phyloP scores from a whole-genome alignment of 805 yeast genomes.

The Saturnispora quitensis region DNA sequence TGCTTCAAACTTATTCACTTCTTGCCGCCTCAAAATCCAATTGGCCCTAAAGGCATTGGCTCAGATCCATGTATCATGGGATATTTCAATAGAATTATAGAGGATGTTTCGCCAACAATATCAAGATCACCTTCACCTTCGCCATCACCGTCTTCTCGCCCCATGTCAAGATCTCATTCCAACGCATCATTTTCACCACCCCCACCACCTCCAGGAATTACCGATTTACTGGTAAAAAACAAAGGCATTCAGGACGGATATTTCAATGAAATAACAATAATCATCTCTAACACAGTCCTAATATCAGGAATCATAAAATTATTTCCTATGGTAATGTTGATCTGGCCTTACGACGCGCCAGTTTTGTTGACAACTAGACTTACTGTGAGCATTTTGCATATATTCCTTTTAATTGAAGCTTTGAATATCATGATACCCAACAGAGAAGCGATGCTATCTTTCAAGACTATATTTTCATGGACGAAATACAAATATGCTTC shows the following conservation, averaged over 20 bases:
- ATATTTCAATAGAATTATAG: not conserved
- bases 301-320: conserved; percentile 73
- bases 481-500: not conserved
- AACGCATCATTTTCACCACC: conserved; percentile 1
- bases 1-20: conserved; percentile 19
- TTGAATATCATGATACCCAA: conserved; percentile 24
- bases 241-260: not conserved
- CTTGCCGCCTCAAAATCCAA: conserved; percentile 3
- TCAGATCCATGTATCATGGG: conserved; percentile 8
- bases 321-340: conserved; percentile 85
- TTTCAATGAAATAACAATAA: conserved; percentile 4
- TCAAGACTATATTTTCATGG: conserved; percentile 4
- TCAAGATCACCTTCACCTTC: conserved; percentile 5
- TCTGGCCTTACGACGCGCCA: conserved; percentile 93
- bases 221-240: not conserved
- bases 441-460: conserved; percentile 5
- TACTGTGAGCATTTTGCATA: conserved; percentile 25
- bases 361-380: conserved; percentile 34
- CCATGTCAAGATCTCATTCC: not conserved
- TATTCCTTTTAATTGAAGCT: conserved; percentile 26
- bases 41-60: not conserved
- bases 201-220: not conserved
- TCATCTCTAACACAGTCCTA: conserved; percentile 55
- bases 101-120: not conserved
- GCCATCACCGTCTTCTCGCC: not conserved